Evolutionary conservation across 129 eudicot species (phyloP).

Genomic region (Saposhnikovia divaricata): DNA sequence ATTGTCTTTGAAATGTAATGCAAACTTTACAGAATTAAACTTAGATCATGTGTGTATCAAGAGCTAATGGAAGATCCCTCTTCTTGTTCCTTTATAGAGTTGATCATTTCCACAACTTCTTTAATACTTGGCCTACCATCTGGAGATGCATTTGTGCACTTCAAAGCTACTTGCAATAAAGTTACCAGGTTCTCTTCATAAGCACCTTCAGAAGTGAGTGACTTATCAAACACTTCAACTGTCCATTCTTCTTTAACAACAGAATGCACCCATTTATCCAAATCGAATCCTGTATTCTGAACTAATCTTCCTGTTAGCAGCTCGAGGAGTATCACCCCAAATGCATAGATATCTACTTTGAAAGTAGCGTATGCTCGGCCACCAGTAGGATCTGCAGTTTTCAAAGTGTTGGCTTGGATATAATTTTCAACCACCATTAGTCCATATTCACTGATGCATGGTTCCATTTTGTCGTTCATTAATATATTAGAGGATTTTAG

Average conservation of each 20-base stretch:
- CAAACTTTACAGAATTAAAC: background rate
- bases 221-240: slow-evolving; percentile 58
- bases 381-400: slow-evolving; percentile 11
- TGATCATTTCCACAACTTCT: slow-evolving; percentile 43
- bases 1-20: background rate
- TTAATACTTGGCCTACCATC: slow-evolving; percentile 50
- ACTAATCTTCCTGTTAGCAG: slow-evolving; percentile 57
- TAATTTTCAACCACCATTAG: slow-evolving; percentile 41
- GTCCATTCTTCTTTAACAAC: slow-evolving; percentile 81
- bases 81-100: slow-evolving; percentile 47
- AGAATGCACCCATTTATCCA: slow-evolving; percentile 67
- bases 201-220: slow-evolving; percentile 48
- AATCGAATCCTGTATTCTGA: slow-evolving; percentile 45
- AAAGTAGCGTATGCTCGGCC: slow-evolving; percentile 18
- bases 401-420: slow-evolving; percentile 15
- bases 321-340: slow-evolving; percentile 65
- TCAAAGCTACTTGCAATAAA: slow-evolving; percentile 62
- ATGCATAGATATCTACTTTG: slow-evolving; percentile 41
- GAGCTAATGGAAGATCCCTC: slow-evolving; percentile 36
- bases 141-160: slow-evolving; percentile 43
- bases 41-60: background rate
- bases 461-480: slow-evolving; percentile 41
- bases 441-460: slow-evolving; percentile 70
- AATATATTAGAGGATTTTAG: slow-evolving; percentile 69
- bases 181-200: slow-evolving; percentile 58